Base-by-base conservation (phyloP, 176 grass and related monocot genomes). In the Oryza rufipogon region DNA sequence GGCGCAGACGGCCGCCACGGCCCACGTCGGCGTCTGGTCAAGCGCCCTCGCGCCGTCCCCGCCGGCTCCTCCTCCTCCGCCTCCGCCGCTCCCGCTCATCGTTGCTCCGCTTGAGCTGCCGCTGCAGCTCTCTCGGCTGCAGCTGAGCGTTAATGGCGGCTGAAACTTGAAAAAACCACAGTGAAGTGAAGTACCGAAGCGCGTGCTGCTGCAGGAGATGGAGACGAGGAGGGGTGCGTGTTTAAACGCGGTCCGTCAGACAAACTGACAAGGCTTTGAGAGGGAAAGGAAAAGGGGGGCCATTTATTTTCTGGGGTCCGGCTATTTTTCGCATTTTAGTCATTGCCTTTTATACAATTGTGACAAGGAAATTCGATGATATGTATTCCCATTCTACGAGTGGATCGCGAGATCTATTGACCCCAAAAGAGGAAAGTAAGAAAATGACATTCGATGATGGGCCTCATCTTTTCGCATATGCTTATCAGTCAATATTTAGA, bases 1-100 rank as follows among this genome's bases (percentile, higher is more conserved):
- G 48, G 90, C 83, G 84, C 88, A 90, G 46, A 95, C 91, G 63
- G 71, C 78, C 15, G 70, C 91, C 30, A 95, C 93, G 74, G 93
- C 93, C 93, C 93, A 95, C 71, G 93, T 95, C 77, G 93, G 93
- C 49, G 93, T 95, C 90, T 95, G 88, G 84, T 92, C 91, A 28
- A 95, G 91, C 80, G 80, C 66, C 83, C 90, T 79, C 82, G 81
- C 68, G 79, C 88, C 87, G 17, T 33, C 64, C 15, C 4, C 86
- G 42, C 61, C 66, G 9, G 38, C 82, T 32, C 54, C 30, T 32
- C 30, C 30, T 32, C 30, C 34, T 36, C 34, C 82, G 67, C 71
- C 64, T 7, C 41, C 41, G 41, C 41, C 61, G 34, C 70, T 81
- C 34, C 79, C 83, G 68, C 71, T 60, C 76, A 82, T 91, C 48